phyloP scores from a whole-genome alignment of 1,284 basidiomycete genomes.

The Rhizoctonia solani region DNA sequence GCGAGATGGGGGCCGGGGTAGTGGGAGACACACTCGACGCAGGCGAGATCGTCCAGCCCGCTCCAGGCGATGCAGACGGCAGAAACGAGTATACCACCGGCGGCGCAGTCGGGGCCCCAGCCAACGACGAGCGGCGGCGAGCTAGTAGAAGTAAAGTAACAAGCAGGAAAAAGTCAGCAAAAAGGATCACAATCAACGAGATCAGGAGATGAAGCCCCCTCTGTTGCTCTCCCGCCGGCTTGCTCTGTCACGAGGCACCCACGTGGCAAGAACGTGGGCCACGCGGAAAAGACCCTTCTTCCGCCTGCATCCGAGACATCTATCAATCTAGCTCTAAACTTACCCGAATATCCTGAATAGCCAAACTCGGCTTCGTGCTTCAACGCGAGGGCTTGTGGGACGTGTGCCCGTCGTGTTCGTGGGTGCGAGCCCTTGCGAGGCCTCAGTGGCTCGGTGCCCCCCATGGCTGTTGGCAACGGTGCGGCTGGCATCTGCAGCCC shows the following conservation, averaged over 20 bases:
- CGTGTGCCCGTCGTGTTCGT: conserved; percentile 1
- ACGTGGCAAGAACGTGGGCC: conserved; percentile 19
- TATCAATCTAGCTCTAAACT: neutral
- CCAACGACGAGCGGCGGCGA: neutral
- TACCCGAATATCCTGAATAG: too few species aligned
- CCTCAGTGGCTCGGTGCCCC: neutral
- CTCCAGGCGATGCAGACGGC: conserved; percentile 16
- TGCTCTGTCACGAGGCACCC: conserved; percentile 24
- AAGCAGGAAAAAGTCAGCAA: neutral
- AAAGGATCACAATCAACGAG: conserved; percentile 11
- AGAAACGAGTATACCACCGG: conserved; percentile 21
- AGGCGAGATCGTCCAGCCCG: conserved; percentile 29
- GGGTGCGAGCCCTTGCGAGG: conserved; percentile 1
- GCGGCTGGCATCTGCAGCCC: conserved; percentile 17
- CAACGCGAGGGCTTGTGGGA: conserved; percentile 20
- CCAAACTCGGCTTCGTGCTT: neutral
- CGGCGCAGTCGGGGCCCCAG: too few species aligned
- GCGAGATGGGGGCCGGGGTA: conserved; percentile 17
- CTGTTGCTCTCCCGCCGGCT: too few species aligned
- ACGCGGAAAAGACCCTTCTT: neutral
- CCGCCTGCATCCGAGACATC: conserved; percentile 1
- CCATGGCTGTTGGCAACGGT: neutral
- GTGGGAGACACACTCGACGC: conserved; percentile 16
- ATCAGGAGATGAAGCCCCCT: too few species aligned
- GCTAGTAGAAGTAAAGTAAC: conserved; percentile 12